Conservation (phyloP, 2,329 filamentous ascomycete genomes). For the Coniochaeta sp. region DNA sequence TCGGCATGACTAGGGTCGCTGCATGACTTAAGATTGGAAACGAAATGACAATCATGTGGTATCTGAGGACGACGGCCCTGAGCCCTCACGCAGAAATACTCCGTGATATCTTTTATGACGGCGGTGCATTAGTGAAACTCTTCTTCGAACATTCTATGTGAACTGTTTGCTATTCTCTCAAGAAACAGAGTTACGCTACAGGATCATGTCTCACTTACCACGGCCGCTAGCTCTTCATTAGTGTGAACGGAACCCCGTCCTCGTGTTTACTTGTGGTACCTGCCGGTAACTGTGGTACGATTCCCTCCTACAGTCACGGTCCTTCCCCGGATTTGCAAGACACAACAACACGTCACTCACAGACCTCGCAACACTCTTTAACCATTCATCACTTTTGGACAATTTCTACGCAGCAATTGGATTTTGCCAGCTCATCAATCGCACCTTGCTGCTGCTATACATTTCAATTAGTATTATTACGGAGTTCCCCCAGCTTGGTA, state of each 20-base stretch:
- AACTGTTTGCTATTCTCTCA: not conserved
- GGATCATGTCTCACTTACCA: not conserved
- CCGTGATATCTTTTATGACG: not conserved
- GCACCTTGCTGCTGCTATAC: not conserved
- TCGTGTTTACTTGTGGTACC: not conserved
- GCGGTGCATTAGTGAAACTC: not conserved
- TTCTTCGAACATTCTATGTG: not conserved
- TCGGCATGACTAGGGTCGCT: not conserved
- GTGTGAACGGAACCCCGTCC: not conserved
- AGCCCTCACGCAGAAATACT: constrained; percentile 3
- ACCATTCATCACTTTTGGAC: not conserved
- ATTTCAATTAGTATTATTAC: not conserved
- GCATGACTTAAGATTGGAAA: constrained; percentile 3
- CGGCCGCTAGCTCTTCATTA: not conserved
- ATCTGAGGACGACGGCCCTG: not conserved
- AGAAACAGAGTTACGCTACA: not conserved
- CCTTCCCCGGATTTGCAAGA: not conserved
- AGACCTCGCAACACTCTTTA: not conserved
- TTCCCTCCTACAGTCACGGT: not conserved
- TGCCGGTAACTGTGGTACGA: too few relatives aligned
- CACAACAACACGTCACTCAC: not conserved
- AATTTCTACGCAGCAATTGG: not conserved
- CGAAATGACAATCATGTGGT: constrained; percentile 9
- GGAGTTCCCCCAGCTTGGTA: not conserved
- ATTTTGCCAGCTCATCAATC: not conserved